Conservation (phyloP, 169 alveolate genomes). For the Perkinsus olseni region DNA sequence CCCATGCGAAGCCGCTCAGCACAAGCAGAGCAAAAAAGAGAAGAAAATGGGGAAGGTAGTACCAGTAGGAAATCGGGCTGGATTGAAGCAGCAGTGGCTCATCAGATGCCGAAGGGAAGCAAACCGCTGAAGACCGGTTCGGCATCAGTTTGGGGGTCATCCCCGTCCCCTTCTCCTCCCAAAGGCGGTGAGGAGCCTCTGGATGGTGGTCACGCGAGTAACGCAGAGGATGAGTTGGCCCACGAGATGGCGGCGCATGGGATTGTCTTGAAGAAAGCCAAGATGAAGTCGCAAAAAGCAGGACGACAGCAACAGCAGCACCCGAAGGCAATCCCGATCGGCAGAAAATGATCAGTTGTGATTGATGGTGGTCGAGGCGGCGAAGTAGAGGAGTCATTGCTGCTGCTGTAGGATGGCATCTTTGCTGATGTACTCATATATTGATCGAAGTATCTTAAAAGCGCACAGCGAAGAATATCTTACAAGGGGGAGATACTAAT, state of each 20-base stretch:
- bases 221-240: neutral
- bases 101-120: neutral
- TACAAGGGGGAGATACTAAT: no score
- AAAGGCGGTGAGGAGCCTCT: neutral
- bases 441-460: no score
- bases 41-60: neutral
- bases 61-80: neutral
- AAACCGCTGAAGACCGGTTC: neutral
- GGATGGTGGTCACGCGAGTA: neutral
- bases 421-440: no score
- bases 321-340: neutral
- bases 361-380: neutral
- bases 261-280: neutral
- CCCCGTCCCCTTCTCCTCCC: neutral
- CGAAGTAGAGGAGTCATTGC: neutral
- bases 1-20: neutral
- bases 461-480: no score
- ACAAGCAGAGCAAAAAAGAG: neutral
- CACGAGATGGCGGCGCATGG: neutral
- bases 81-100: no score
- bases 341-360: neutral
- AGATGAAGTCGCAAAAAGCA: neutral
- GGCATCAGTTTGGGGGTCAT: neutral
- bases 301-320: neutral
- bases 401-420: no score